Evolutionary conservation across 164 flowering plant genomes (phyloP).

Genomic region (Taxillus chinensis): DNA sequence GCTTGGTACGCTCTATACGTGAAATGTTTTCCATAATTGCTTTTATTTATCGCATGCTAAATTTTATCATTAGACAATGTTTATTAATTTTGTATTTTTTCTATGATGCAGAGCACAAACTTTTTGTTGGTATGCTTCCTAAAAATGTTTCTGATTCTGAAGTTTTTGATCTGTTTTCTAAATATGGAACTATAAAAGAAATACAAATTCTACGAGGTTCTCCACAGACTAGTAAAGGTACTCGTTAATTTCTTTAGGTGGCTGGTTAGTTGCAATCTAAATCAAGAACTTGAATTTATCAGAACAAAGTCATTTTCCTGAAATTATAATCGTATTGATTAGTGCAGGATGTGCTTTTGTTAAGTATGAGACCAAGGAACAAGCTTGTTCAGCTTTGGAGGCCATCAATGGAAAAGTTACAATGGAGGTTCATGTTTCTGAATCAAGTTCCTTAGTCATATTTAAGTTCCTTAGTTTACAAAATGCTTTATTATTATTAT

Average conservation of each 20-base stretch:
- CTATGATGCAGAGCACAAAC: constrained; percentile 71
- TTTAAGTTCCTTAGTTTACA: too few species aligned
- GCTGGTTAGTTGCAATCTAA: not conserved
- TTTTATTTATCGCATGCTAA: not conserved
- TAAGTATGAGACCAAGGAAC: constrained; percentile 2
- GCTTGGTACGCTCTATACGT: constrained; percentile 42
- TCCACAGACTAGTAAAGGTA: constrained; percentile 95
- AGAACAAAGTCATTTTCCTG: not conserved
- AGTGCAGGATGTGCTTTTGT: not conserved
- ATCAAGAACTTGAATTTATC: too few species aligned
- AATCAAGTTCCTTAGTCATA: too few species aligned
- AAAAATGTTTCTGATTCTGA: constrained; percentile 87
- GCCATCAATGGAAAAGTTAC: constrained; percentile 2
- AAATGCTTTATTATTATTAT: too few species aligned
- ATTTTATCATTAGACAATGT: not conserved
- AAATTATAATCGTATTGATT: not conserved
- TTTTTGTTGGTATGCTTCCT: constrained; percentile 98
- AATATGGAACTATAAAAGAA: constrained; percentile 78
- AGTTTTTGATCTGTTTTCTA: constrained; percentile 65
- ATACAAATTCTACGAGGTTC: constrained; percentile 90
- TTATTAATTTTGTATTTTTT: not conserved
- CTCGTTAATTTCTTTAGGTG: not conserved
- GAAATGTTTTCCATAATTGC: too few species aligned
- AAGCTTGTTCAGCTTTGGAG: constrained; percentile 1
- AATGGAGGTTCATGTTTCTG: not conserved